These are phyloP conservation scores for Gossypium davidsonii DNA, from an alignment of 441 rosid genomes.

Conservation along the genomic window DNA sequence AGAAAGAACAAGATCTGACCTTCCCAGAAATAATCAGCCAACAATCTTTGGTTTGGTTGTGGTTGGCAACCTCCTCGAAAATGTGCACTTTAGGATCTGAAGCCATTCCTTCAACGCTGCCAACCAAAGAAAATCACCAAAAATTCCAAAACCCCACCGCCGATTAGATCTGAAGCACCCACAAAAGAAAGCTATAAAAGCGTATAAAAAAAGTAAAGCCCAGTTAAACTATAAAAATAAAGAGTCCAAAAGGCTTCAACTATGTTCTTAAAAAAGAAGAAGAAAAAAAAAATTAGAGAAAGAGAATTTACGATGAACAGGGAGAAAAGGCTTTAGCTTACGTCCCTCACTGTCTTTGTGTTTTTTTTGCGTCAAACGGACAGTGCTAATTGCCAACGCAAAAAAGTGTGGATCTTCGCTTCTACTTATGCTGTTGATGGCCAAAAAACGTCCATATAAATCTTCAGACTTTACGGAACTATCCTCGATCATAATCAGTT, in stretches of 20 bases:
- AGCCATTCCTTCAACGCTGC: constrained; percentile 44
- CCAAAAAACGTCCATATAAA: background rate
- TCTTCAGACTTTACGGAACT: background rate
- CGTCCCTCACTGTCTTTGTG: background rate
- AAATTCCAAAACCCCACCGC: constrained; percentile 10
- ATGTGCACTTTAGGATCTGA: constrained; percentile 42
- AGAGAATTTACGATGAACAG: background rate
- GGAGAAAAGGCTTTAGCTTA: background rate
- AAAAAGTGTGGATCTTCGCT: background rate
- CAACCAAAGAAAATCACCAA: constrained; percentile 16
- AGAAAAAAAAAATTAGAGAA: background rate
- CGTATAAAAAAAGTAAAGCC: background rate
- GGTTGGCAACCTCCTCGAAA: constrained; percentile 68
- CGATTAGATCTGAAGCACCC: background rate
- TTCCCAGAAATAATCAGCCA: constrained; percentile 76
- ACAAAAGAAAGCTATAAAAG: background rate
- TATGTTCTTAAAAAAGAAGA: background rate
- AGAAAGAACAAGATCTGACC: constrained; percentile 43
- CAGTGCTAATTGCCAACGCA: background rate
- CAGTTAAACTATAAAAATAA: background rate
- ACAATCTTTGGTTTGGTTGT: constrained; percentile 69
- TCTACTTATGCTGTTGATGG: background rate
- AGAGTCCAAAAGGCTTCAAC: background rate
- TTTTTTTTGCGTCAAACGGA: background rate
- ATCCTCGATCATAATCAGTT: background rate